Conservation (phyloP, 352 stramenopile genomes). For the Phytopythium chamaehyphon region DNA sequence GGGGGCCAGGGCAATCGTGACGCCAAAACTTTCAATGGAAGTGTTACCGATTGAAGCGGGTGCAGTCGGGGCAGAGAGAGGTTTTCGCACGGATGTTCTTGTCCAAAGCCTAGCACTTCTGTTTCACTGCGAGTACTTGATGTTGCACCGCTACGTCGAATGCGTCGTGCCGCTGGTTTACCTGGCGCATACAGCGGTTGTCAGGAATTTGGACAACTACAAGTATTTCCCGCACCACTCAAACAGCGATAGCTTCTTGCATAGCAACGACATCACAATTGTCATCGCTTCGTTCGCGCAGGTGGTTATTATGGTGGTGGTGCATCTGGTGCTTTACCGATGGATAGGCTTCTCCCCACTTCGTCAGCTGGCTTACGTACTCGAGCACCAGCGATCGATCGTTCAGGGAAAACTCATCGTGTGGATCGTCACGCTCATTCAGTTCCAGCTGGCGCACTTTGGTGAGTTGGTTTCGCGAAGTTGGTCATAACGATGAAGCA, state of each 20-base stretch:
- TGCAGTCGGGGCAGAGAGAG: neutral
- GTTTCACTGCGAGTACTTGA: slow-evolving; percentile 22
- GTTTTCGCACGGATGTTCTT: neutral
- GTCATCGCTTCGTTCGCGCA: slow-evolving; percentile 12
- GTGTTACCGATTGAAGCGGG: neutral
- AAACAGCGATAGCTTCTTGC: neutral
- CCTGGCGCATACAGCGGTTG: slow-evolving; percentile 10
- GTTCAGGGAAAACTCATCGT: slow-evolving; percentile 21
- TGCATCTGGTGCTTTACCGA: slow-evolving; percentile 12
- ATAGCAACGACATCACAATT: slow-evolving; percentile 3
- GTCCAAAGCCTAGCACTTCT: slow-evolving; percentile 14
- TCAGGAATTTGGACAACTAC: slow-evolving; percentile 9
- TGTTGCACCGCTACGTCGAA: slow-evolving; percentile 21
- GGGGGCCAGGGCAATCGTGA: no score
- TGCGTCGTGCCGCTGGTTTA: slow-evolving; percentile 20
- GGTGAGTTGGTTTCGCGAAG: slow-evolving; percentile 5
- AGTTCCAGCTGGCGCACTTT: slow-evolving; percentile 19
- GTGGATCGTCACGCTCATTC: slow-evolving; percentile 20
- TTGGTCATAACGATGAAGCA: no score
- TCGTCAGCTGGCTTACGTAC: slow-evolving; percentile 18
- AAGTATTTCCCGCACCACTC: slow-evolving; percentile 20
- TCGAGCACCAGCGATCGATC: slow-evolving; percentile 17
- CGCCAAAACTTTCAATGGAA: neutral
- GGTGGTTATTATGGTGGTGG: slow-evolving; percentile 8
- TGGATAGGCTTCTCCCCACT: slow-evolving; percentile 17